A percentile compares a stretch with the other conserved stretches of the same genome.
Conservation (phyloP, 257 asterid species). For the Solanum bulbocastanum region DNA sequence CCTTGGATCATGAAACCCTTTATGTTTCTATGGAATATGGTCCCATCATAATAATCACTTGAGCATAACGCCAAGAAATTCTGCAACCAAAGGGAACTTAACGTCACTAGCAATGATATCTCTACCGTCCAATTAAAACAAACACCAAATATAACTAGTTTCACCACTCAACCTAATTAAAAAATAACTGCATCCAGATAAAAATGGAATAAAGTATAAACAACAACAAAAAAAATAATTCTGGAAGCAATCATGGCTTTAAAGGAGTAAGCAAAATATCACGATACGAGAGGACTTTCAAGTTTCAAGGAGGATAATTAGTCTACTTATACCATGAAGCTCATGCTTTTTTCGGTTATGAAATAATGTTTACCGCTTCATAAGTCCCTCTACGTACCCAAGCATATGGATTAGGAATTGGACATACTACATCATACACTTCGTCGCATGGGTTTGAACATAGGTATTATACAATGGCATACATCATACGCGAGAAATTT, state of each 20-base stretch:
- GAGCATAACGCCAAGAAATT: conserved; percentile 87
- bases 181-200: neutral
- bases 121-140: neutral
- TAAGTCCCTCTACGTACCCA: neutral
- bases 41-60: conserved; percentile 89
- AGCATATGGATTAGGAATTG: neutral
- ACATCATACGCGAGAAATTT: neutral
- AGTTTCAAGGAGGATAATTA: neutral
- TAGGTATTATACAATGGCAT: neutral
- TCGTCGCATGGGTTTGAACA: neutral
- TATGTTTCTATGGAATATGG: conserved; percentile 89
- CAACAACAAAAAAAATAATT: neutral
- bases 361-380: neutral
- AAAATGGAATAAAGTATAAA: neutral
- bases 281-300: neutral
- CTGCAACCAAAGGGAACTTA: conserved; percentile 28
- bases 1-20: conserved; percentile 98
- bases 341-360: neutral
- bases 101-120: neutral
- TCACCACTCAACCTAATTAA: neutral
- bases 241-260: neutral
- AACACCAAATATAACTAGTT: neutral
- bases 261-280: neutral
- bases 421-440: neutral
- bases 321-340: neutral